Base-by-base conservation (phyloP, 1,284 basidiomycete species). In the Fistulina hepatica region DNA sequence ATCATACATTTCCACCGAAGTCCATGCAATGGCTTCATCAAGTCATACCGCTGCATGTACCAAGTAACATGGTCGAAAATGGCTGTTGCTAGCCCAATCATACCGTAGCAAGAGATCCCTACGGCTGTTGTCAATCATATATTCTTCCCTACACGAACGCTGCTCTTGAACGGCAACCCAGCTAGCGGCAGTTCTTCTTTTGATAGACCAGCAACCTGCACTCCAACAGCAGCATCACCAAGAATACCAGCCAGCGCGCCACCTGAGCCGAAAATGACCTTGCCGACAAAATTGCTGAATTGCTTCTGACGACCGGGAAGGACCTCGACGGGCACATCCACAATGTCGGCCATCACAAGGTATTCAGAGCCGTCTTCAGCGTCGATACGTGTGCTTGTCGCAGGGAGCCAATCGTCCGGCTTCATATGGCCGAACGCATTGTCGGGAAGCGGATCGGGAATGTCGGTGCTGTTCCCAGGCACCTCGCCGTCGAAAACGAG, bases 401-500 rank as follows among this genome's bases (percentile, higher is more conserved):
- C 65, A 5, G 63, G 53, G 9, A 85, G 49, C 81, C 81, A 86
- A 34, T 74, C 67, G 1, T 73, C 69, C 0, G 80, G 80, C 16
- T 68, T 57, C 37, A 86, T 77, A 45, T 74, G 77, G 6, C 73
- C 82, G 53, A 86, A 86, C 1, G 83, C 82, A 15, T 63, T 63
- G 25, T 69, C 64, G 3, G 82, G 81, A 5, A 81, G 54, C 2
- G 82, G 81, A 43, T 71, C 62, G 0, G 79, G 73, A 6, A 50
- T 49, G 4, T 52, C 49, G 1, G 60, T 54, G n/a, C n/a, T n/a
- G n/a, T n/a, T n/a, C n/a, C n/a, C n/a, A 4, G 73, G 69, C 0
- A 73, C 65, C 16, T 73, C 69, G 2, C 83, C 82, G 46, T 86
- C 82, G 43, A 74, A 85, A 2, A 86, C 65, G 3, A 86, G 56